Evolutionary conservation across 1,284 basidiomycete species (phyloP).

Genomic region (Stygiomarasmius scandens): DNA sequence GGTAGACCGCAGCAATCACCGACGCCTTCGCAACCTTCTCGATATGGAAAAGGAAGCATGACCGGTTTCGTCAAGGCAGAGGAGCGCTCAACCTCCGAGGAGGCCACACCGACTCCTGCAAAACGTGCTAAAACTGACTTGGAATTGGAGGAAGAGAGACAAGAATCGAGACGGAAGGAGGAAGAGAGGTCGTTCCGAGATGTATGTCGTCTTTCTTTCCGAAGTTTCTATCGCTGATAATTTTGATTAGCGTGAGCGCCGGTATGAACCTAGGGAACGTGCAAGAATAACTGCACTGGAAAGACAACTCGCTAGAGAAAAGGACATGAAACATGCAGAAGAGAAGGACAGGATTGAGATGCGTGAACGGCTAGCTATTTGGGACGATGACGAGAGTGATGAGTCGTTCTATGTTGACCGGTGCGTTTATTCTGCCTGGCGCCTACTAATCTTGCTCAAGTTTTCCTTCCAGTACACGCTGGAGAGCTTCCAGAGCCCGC

Average conservation of each 20-base stretch:
- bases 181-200: conserved; percentile 84
- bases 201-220: conserved; percentile 50
- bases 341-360: conserved; percentile 74
- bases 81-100: conserved; percentile 34
- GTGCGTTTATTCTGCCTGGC: conserved; percentile 36
- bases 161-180: conserved; percentile 71
- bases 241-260: conserved; percentile 67
- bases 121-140: conserved; percentile 75
- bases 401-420: conserved; percentile 87
- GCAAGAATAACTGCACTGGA: conserved; percentile 75
- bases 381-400: conserved; percentile 91
- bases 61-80: conserved; percentile 76
- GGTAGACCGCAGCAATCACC: conserved; percentile 56
- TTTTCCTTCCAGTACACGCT: conserved; percentile 54
- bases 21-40: conserved; percentile 44
- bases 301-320: conserved; percentile 72
- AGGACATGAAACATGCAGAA: conserved; percentile 73
- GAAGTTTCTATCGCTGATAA: conserved; percentile 4
- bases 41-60: conserved; percentile 77
- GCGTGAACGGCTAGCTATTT: conserved; percentile 72
- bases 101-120: conserved; percentile 35
- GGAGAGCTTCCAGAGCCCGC: conserved; percentile 72
- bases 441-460: conserved; percentile 2
- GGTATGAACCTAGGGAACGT: conserved; percentile 81
- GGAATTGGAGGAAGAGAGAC: conserved; percentile 79